Conservation (phyloP, 2,329 filamentous ascomycete genomes). For the Ceratocystis alfenasii region DNA sequence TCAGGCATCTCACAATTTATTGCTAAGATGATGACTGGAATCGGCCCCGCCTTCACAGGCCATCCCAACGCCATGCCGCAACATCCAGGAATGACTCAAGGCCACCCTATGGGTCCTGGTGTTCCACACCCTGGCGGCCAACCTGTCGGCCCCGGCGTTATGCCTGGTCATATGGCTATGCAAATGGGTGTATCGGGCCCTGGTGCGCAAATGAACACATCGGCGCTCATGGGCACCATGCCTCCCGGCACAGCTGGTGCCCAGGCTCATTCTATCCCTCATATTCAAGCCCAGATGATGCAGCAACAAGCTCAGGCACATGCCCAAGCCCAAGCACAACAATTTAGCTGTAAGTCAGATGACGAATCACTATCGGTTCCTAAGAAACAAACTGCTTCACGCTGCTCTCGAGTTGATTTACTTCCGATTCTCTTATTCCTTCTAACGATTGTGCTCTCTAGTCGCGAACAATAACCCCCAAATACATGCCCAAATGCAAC, state of each 20-base stretch:
- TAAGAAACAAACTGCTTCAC: no score
- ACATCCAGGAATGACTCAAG: conserved; percentile 52
- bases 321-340: conserved; percentile 24
- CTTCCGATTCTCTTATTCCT: no score
- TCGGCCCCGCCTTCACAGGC: conserved; percentile 51
- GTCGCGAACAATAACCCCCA: conserved; percentile 28
- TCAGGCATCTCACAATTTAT: conserved; percentile 12
- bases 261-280: conserved; percentile 59
- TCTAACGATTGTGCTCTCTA: background rate
- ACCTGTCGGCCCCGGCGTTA: conserved; percentile 46
- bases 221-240: conserved; percentile 63
- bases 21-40: conserved; percentile 56
- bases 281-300: conserved; percentile 50
- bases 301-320: conserved; percentile 32
- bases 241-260: conserved; percentile 52
- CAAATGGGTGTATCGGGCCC: conserved; percentile 59
- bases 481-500: conserved; percentile 34
- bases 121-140: conserved; percentile 59
- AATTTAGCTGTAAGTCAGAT: conserved; percentile 15
- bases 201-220: conserved; percentile 58
- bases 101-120: conserved; percentile 50
- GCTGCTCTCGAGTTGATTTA: no score
- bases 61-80: conserved; percentile 60
- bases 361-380: background rate
- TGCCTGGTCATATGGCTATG: conserved; percentile 53